Conservation (phyloP, 164 flowering plant genomes). For the Piper betle region DNA sequence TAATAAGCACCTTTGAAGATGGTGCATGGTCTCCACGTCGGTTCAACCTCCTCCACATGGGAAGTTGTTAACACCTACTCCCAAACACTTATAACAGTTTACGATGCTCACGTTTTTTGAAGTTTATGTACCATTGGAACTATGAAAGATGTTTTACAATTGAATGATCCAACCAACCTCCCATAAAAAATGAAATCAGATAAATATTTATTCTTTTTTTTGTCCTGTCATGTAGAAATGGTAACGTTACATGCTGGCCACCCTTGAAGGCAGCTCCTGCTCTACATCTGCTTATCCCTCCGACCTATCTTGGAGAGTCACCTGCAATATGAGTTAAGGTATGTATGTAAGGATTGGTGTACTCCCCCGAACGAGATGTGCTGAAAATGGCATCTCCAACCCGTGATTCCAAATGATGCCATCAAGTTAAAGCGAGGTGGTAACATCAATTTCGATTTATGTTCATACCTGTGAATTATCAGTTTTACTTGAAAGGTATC, state of each 20-base stretch:
- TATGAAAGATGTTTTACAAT: neutral
- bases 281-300: slow-evolving; percentile 49
- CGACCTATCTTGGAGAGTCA: slow-evolving; percentile 13
- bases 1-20: no score
- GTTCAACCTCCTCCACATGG: no score
- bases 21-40: no score
- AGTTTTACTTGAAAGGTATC: slow-evolving; percentile 40
- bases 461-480: slow-evolving; percentile 33
- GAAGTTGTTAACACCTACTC: no score
- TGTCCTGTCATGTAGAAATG: slow-evolving; percentile 7
- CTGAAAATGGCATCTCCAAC: no score
- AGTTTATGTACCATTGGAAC: no score
- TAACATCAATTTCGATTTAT: neutral
- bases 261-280: slow-evolving; percentile 42
- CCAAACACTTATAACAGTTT: no score
- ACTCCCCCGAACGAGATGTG: neutral
- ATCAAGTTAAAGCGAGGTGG: neutral
- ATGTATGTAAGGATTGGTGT: neutral
- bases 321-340: slow-evolving; percentile 15
- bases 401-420: neutral
- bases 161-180: neutral
- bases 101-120: no score
- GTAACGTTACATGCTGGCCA: slow-evolving; percentile 42
- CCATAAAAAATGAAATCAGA: neutral
- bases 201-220: slow-evolving; percentile 18